Evolutionary conservation across 257 asterid species (phyloP), one percentile per base, ranked within the genome.

Genomic region (Verbena officinalis): DNA sequence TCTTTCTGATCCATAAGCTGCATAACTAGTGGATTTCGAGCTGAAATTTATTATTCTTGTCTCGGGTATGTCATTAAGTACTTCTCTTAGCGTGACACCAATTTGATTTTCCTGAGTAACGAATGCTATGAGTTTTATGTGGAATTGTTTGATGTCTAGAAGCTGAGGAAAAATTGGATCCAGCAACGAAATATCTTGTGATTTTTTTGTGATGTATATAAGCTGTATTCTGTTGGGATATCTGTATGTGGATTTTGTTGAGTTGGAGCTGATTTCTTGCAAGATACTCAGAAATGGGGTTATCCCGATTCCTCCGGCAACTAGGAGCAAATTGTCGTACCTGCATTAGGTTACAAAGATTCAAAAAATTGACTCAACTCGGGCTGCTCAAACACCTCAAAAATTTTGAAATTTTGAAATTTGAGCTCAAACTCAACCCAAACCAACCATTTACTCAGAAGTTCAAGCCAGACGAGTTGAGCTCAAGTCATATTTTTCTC

Each of bases 281-380:
- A 91, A 51, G 76, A 91, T 84, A 53, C 95, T 79, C 40, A 91
- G 75, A 57, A 91, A 78, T 1, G 96, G 98, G 4, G 96, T 86
- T 62, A 91, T 67, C 60, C 98, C 96, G 27, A 88, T 88, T 57
- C 98, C 98, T 69, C 98, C 96, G 7, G 98, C 93, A 34, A 91
- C 84, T 49, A 91, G 78, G 77, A 86, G 73, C 75, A 91, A 77
- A 68, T 69, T 72, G 16, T 86, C 80, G 17, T 86, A 73, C 78
- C 98, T 91, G 95, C 72, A 73, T 46, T 27, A 63, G 55, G 55
- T 61, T 16, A 40, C 39, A 17, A 13, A 24, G 15, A 7, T 31
- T 38, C 15, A 55, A 50, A 21, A 22, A 21, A 46, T 33, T 3
- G n/a, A n/a, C n/a, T n/a, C n/a, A n/a, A n/a, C n/a, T n/a, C n/a